Conservation (phyloP, 768 basidiomycete genomes). For the Boletus barrowsii region DNA sequence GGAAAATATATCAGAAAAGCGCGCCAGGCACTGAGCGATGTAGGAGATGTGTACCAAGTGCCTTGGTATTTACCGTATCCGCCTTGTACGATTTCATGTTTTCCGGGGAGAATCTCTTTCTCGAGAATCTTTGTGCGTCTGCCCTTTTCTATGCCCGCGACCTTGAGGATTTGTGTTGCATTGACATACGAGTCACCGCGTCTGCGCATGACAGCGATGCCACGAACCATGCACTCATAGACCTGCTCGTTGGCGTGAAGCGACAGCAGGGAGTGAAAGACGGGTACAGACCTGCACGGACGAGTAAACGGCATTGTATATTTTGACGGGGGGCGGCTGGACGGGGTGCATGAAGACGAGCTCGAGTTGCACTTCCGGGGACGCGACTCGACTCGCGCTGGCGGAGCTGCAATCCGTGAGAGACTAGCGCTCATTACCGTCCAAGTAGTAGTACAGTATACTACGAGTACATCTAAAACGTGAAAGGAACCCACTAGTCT, state of each 20-base stretch:
- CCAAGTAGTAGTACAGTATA: too few relatives aligned
- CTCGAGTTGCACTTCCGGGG: too few relatives aligned
- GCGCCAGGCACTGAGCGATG: background rate
- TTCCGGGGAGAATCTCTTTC: constrained; percentile 93
- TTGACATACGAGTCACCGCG: constrained; percentile 94
- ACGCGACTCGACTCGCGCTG: too few relatives aligned
- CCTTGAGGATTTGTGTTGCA: constrained; percentile 98
- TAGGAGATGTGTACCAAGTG: constrained; percentile 69
- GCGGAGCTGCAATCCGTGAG: too few relatives aligned
- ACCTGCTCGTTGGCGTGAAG: constrained; percentile 47
- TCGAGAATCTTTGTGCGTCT: constrained; percentile 94
- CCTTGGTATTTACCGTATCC: constrained; percentile 99
- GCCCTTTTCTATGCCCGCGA: constrained; percentile 97
- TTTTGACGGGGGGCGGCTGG: constrained; percentile 63
- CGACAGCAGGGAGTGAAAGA: background rate
- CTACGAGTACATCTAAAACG: too few relatives aligned
- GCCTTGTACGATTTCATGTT: constrained; percentile 98
- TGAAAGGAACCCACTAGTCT: too few relatives aligned
- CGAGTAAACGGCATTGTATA: constrained; percentile 91
- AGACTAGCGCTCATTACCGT: too few relatives aligned
- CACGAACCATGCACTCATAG: constrained; percentile 97
- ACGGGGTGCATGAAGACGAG: constrained; percentile 21
- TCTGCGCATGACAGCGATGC: constrained; percentile 97
- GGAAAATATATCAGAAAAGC: constrained; percentile 11
- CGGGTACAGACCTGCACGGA: constrained; percentile 65